These are phyloP conservation scores for Penicillium sp. DNA, from an alignment of 2,329 filamentous ascomycete genomes.

Conservation along the genomic window DNA sequence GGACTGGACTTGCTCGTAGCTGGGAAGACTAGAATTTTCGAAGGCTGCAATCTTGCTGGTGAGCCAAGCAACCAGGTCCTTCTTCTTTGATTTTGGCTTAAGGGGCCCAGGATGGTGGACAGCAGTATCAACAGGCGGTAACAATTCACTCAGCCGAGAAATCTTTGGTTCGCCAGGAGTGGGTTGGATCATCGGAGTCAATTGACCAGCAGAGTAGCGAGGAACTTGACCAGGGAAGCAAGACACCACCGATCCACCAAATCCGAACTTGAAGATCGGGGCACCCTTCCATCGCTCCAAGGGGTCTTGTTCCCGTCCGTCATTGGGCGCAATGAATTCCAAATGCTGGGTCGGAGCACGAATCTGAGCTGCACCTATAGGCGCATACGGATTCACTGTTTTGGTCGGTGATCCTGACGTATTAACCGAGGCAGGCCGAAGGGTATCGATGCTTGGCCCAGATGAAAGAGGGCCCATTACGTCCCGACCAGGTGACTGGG, in stretches of 20 bases:
- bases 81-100: slow-evolving; percentile 89
- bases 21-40: slow-evolving; percentile 52
- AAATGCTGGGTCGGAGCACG: slow-evolving; percentile 49
- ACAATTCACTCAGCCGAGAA: slow-evolving; percentile 68
- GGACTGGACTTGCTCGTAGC: slow-evolving; percentile 49
- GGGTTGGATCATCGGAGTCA: slow-evolving; percentile 72
- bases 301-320: slow-evolving; percentile 62
- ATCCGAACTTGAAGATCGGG: slow-evolving; percentile 82
- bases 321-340: slow-evolving; percentile 55
- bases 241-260: slow-evolving; percentile 76
- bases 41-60: slow-evolving; percentile 68
- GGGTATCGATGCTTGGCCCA: slow-evolving; percentile 43
- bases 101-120: slow-evolving; percentile 86
- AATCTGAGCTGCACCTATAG: slow-evolving; percentile 32
- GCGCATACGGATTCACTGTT: slow-evolving; percentile 36
- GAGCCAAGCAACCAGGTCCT: slow-evolving; percentile 82
- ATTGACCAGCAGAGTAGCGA: slow-evolving; percentile 72
- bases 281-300: slow-evolving; percentile 87
- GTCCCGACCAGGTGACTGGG: slow-evolving; percentile 57
- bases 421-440: slow-evolving; percentile 55
- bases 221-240: slow-evolving; percentile 87
- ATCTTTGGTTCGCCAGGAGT: slow-evolving; percentile 77
- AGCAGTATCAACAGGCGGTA: slow-evolving; percentile 67
- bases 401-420: slow-evolving; percentile 44
- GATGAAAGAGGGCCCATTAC: slow-evolving; percentile 48